Evolutionary conservation across 768 basidiomycete species (phyloP).

Genomic region (Mycena alexandri): DNA sequence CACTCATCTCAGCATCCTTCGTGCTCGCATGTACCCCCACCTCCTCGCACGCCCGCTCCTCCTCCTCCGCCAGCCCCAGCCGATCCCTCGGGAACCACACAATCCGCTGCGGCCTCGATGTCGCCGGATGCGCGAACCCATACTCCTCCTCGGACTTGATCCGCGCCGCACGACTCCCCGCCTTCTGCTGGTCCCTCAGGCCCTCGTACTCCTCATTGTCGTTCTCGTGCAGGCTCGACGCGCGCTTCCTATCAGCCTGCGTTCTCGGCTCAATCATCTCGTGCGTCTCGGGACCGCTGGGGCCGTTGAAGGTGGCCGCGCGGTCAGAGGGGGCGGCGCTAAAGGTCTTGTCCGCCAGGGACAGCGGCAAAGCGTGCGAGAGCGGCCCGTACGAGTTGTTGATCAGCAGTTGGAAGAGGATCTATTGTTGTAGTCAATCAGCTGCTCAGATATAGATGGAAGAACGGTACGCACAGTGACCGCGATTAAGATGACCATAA

Average conservation of each 20-base stretch:
- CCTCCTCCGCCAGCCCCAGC: slow-evolving; percentile 72
- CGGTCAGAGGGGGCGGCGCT: slow-evolving; percentile 40
- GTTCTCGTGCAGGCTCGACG: slow-evolving; percentile 5
- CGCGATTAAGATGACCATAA: slow-evolving; percentile 89
- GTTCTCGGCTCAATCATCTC: slow-evolving; percentile 37
- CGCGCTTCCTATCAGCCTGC: neutral
- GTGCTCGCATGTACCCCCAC: slow-evolving; percentile 64
- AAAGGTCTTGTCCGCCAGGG: slow-evolving; percentile 79
- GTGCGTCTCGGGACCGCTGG: slow-evolving; percentile 34
- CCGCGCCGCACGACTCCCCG: slow-evolving; percentile 26
- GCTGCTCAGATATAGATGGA: neutral
- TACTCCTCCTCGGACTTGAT: slow-evolving; percentile 56
- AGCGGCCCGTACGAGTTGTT: slow-evolving; percentile 87
- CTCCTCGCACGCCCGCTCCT: slow-evolving; percentile 67
- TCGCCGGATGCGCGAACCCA: slow-evolving; percentile 92
- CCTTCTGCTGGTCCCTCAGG: slow-evolving; percentile 22
- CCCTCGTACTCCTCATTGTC: slow-evolving; percentile 31
- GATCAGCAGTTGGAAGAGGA: slow-evolving; percentile 80
- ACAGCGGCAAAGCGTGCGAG: slow-evolving; percentile 78
- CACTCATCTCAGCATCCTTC: slow-evolving; percentile 69
- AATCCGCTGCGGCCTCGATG: slow-evolving; percentile 75
- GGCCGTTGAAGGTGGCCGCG: slow-evolving; percentile 14
- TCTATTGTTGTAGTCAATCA: slow-evolving; percentile 50
- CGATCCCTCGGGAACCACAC: slow-evolving; percentile 89
- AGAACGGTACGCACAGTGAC: slow-evolving; percentile 71